These are phyloP conservation scores for Colletotrichum tofieldiae DNA, from an alignment of 2,329 filamentous ascomycete genomes.

Conservation along the genomic window DNA sequence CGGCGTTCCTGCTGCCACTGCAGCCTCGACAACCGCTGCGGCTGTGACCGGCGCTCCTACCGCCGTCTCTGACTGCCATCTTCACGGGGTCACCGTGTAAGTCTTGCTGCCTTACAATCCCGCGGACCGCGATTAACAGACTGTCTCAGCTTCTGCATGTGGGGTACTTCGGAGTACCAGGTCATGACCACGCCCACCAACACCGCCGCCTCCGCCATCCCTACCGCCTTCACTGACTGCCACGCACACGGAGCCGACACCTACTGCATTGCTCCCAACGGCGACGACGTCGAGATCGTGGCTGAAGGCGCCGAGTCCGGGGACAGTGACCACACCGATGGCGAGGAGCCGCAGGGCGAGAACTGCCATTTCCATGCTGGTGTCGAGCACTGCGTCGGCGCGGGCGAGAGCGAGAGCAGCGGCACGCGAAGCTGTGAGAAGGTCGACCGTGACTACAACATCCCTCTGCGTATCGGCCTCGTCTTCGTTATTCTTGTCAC, in stretches of 20 bases:
- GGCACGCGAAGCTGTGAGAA: constrained; percentile 60
- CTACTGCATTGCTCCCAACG: constrained; percentile 73
- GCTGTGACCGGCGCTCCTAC: constrained; percentile 48
- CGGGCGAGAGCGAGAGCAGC: constrained; percentile 58
- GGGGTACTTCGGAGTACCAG: constrained; percentile 59
- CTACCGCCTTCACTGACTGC: constrained; percentile 75
- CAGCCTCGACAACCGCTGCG: constrained; percentile 25
- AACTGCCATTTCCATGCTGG: constrained; percentile 83
- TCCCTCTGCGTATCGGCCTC: constrained; percentile 78
- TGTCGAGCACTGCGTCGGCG: constrained; percentile 69
- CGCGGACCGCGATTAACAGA: constrained; percentile 23
- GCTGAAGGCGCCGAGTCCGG: constrained; percentile 52
- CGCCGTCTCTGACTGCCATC: constrained; percentile 59
- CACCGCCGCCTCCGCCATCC: constrained; percentile 66
- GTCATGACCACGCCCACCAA: constrained; percentile 64
- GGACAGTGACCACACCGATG: constrained; percentile 44
- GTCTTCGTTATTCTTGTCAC: constrained; percentile 81
- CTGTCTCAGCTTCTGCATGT: constrained; percentile 60
- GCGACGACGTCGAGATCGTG: constrained; percentile 73
- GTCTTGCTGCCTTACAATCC: constrained; percentile 35
- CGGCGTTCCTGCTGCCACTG: constrained; percentile 42
- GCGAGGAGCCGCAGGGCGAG: constrained; percentile 51
- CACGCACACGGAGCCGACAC: constrained; percentile 73
- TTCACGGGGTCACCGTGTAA: constrained; percentile 59
- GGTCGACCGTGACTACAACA: constrained; percentile 72